These are phyloP conservation scores for Golubevia pallescens DNA, from an alignment of 1,284 basidiomycete genomes.

Conservation along the genomic window DNA sequence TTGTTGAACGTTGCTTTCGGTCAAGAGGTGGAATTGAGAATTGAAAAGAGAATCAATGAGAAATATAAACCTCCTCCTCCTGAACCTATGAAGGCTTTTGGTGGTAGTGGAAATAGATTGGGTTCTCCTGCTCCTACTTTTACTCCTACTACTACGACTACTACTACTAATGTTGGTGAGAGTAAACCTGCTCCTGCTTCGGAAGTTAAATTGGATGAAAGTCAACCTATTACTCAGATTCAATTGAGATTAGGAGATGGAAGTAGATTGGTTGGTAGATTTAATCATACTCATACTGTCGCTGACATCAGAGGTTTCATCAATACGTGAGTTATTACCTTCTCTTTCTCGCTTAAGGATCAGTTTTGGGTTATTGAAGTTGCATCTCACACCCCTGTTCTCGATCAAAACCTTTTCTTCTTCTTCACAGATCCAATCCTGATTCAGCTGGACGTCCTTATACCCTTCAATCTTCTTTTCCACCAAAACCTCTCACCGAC, in stretches of 20 bases:
- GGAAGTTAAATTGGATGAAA: constrained; percentile 77
- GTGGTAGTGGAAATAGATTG: constrained; percentile 80
- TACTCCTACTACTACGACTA: constrained; percentile 18
- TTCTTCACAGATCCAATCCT: constrained; percentile 31
- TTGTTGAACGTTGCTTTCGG: constrained; percentile 79
- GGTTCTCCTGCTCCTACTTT: constrained; percentile 67
- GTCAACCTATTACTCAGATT: constrained; percentile 83
- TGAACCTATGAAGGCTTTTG: constrained; percentile 70
- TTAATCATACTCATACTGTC: constrained; percentile 92
- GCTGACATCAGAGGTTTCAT: constrained; percentile 85
- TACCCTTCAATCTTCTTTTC: constrained; percentile 52
- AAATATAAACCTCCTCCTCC: constrained; percentile 73
- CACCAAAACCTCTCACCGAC: constrained; percentile 54
- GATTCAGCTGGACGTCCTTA: constrained; percentile 44
- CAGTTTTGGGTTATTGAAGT: not conserved
- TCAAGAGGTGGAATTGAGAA: constrained; percentile 84
- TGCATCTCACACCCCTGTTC: too few relatives aligned
- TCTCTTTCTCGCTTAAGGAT: constrained; percentile 8
- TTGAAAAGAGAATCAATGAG: constrained; percentile 77
- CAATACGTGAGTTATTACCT: constrained; percentile 76
- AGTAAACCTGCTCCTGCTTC: constrained; percentile 20
- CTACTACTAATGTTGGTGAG: not conserved
- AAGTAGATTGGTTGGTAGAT: constrained; percentile 79
- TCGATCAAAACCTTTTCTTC: not conserved
- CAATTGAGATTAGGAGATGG: constrained; percentile 91